Evolutionary conservation across 1,139 yeast genomes (phyloP), one percentile per base, ranked within the genome.

Genomic region (Sugiyamaella grinbergsii): DNA sequence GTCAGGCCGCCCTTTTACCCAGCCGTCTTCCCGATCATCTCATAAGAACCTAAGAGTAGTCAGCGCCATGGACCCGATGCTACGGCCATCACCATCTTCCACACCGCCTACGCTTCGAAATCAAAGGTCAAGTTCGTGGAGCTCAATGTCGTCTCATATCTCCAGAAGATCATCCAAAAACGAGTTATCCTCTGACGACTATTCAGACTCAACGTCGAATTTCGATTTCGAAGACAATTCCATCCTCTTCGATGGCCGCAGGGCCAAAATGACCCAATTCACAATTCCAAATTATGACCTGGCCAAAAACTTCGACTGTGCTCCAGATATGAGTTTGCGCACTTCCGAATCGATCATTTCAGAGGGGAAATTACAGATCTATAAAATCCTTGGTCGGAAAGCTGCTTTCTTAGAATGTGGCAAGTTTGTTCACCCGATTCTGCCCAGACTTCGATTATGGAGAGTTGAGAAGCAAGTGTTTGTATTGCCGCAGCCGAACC

Each of bases 361-460:
- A 6, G 58, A 62, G 32, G 94, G 94, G 0, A 73, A 70, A 32
- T 74, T 85, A 52, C 83, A 82, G 60, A 73, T 85, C 1, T 85
- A 82, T 60, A 85, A 82, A 61, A 70, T 83, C 41, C 83, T 81
- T 56, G 79, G 79, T 56, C 82, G 83, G 23, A 78, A 75, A 55
- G 84, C 83, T 13, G 78, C 85, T 1, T 85, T 83, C 62, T 64
- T 85, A 23, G 73, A 75, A 13, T 80, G 85, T 61, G 85, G 85
- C 2, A 69, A 78, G 4, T 74, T 80, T 46, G 77, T 79, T 4
- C 84, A 85, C 60, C 91, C 94, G 1, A 75, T 85, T 15, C 67
- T 85, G 43, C 86, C 87, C 2, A 76, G 74, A 53, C 68, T 81
- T 49, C 79, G 82, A 59, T 72, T 85, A 2, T 69, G 85, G 51